Evolutionary conservation across 768 basidiomycete genomes (phyloP).

Genomic region (Termitomyces sp.): DNA sequence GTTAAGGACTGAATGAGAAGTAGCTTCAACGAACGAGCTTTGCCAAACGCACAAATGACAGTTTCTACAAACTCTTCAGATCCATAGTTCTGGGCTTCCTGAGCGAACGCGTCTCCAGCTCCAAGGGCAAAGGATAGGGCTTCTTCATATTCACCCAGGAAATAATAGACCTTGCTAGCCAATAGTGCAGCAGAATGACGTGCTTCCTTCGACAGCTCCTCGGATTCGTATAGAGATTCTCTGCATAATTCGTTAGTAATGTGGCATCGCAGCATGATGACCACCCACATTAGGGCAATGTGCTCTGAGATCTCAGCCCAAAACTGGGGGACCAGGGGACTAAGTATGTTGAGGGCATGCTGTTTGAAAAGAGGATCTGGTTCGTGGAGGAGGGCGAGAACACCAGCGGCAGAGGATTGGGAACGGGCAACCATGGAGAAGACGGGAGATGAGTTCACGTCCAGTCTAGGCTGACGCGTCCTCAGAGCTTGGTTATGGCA

Average conservation of each 20-base stretch:
- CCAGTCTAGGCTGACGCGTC: constrained; percentile 41
- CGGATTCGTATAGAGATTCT: constrained; percentile 85
- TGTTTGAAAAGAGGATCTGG: constrained; percentile 84
- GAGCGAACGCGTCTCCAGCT: constrained; percentile 83
- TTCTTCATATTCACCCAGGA: constrained; percentile 93
- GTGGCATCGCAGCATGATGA: constrained; percentile 7
- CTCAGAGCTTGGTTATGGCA: constrained; percentile 25
- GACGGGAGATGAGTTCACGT: constrained; percentile 13
- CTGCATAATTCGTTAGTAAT: constrained; percentile 38
- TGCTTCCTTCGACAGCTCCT: constrained; percentile 67
- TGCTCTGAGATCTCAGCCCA: constrained; percentile 99
- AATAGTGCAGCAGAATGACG: constrained; percentile 86
- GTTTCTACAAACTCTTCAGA: constrained; percentile 93
- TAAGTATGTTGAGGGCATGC: constrained; percentile 85
- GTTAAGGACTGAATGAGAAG: constrained; percentile 2
- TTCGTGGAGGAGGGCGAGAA: constrained; percentile 88
- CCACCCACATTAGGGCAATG: constrained; percentile 79
- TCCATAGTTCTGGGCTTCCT: constrained; percentile 56
- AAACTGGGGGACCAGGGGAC: constrained; percentile 84
- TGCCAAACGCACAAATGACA: constrained; percentile 72
- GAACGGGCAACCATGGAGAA: constrained; percentile 61
- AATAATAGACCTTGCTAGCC: constrained; percentile 98
- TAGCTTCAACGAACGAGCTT: not conserved
- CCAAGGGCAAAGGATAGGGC: constrained; percentile 93
- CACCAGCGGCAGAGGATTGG: constrained; percentile 84